These are phyloP conservation scores for Globisporangium canariense DNA, from an alignment of 352 stramenopile genomes.

Conservation along the genomic window DNA sequence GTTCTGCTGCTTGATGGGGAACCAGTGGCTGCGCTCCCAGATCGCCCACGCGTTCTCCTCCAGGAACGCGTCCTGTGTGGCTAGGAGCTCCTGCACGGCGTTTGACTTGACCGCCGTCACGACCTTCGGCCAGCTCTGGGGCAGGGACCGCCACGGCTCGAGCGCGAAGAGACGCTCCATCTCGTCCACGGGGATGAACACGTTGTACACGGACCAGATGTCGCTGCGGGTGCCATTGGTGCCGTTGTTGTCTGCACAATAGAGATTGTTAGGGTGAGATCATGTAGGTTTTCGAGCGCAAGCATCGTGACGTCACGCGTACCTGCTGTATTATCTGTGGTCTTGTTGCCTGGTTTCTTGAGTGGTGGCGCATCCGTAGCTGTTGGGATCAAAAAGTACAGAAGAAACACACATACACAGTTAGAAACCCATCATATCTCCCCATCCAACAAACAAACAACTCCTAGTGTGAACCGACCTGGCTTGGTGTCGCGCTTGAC, in stretches of 20 bases:
- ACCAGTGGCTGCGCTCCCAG: constrained; percentile 48
- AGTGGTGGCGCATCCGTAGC: constrained; percentile 8
- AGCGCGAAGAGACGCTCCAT: constrained; percentile 18
- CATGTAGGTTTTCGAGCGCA: background rate
- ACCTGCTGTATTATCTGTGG: constrained; percentile 10
- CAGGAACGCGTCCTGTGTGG: constrained; percentile 33
- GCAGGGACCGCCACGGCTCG: constrained; percentile 15
- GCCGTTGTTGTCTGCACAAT: constrained; percentile 1
- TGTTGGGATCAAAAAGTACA: background rate
- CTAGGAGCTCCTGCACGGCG: constrained; percentile 21
- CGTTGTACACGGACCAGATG: constrained; percentile 19
- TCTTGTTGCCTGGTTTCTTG: constrained; percentile 13
- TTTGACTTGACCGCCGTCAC: constrained; percentile 13
- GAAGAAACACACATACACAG: background rate
- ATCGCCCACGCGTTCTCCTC: constrained; percentile 32
- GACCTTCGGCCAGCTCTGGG: constrained; percentile 26
- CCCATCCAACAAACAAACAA: background rate
- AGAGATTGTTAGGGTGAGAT: background rate
- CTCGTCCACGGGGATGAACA: constrained; percentile 19
- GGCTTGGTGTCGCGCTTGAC: constrained; percentile 21
- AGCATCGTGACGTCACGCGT: background rate
- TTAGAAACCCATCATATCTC: constrained; percentile 1
- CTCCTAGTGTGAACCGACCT: background rate
- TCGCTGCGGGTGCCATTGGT: background rate
- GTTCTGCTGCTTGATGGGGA: constrained; percentile 46